A percentile compares a stretch with the other conserved stretches of the same genome.
Conservation (phyloP, 352 stramenopile genomes). For the Nothophytophthora sp. region DNA sequence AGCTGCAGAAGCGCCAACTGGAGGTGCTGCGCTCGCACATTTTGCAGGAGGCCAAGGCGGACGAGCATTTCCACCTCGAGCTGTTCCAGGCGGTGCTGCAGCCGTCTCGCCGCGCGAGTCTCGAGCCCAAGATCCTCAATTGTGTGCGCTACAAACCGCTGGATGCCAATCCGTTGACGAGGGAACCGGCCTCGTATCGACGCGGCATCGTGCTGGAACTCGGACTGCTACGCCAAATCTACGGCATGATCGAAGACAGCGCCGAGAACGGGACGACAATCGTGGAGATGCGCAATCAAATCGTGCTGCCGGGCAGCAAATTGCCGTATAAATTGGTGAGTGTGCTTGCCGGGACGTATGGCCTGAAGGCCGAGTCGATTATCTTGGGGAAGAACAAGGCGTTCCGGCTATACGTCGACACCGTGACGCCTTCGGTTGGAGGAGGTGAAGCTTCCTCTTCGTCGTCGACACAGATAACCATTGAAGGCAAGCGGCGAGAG, state of each 20-base stretch:
- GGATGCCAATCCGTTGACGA: slow-evolving; percentile 3
- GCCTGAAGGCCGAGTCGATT: slow-evolving; percentile 68
- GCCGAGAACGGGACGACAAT: slow-evolving; percentile 67
- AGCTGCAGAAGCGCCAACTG: slow-evolving; percentile 67
- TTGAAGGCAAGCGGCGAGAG: not conserved
- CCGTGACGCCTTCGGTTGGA: slow-evolving; percentile 14
- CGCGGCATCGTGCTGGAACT: slow-evolving; percentile 66
- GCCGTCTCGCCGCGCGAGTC: slow-evolving; percentile 41
- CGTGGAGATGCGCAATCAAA: slow-evolving; percentile 70
- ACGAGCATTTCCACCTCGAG: slow-evolving; percentile 62
- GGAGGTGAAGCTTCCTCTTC: not conserved
- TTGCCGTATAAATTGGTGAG: slow-evolving; percentile 79
- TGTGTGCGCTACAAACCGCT: slow-evolving; percentile 70
- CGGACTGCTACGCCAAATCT: slow-evolving; percentile 71
- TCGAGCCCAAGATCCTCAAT: slow-evolving; percentile 81
- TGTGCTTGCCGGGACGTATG: slow-evolving; percentile 68
- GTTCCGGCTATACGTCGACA: slow-evolving; percentile 65
- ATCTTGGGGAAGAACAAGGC: slow-evolving; percentile 85
- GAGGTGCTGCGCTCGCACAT: slow-evolving; percentile 69
- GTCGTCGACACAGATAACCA: not conserved
- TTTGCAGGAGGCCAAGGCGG: slow-evolving; percentile 63
- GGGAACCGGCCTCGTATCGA: slow-evolving; percentile 2
- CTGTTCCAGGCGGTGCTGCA: slow-evolving; percentile 79
- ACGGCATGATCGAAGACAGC: slow-evolving; percentile 69
- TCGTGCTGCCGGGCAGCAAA: slow-evolving; percentile 72